phyloP scores from a whole-genome alignment of 2,329 filamentous ascomycete species.

The Penicillium sp. region DNA sequence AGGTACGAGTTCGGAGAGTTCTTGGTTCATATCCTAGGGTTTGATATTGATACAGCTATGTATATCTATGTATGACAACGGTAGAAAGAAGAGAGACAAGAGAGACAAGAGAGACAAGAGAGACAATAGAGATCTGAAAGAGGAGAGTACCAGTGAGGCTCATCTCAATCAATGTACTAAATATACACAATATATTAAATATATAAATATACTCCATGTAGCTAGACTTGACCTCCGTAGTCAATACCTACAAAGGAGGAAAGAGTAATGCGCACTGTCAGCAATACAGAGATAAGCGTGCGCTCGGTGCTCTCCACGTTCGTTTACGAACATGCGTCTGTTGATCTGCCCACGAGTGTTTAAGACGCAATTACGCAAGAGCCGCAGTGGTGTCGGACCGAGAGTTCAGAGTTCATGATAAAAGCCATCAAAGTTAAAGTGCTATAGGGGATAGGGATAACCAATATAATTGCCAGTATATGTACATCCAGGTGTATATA shows the following conservation, averaged over 20 bases:
- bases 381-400: slow-evolving; percentile 1
- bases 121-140: background rate
- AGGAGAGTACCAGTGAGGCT: background rate
- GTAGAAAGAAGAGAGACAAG: no score
- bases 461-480: background rate
- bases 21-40: background rate
- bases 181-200: no score
- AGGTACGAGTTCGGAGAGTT: background rate
- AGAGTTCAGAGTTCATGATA: background rate
- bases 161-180: background rate
- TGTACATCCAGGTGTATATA: no score
- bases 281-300: slow-evolving; percentile 5
- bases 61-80: background rate
- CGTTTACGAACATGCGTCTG: background rate
- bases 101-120: background rate
- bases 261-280: slow-evolving; percentile 17
- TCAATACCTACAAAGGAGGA: background rate
- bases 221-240: background rate
- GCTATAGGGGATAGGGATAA: background rate
- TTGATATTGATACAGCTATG: background rate
- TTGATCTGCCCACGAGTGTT: background rate
- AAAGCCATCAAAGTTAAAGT: background rate
- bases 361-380: background rate
- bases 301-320: slow-evolving; percentile 2
- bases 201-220: background rate